Evolutionary conservation across 495 filamentous ascomycete species (phyloP), one percentile per base, ranked within the genome.

Genomic region (Hypoxylon perforatum): DNA sequence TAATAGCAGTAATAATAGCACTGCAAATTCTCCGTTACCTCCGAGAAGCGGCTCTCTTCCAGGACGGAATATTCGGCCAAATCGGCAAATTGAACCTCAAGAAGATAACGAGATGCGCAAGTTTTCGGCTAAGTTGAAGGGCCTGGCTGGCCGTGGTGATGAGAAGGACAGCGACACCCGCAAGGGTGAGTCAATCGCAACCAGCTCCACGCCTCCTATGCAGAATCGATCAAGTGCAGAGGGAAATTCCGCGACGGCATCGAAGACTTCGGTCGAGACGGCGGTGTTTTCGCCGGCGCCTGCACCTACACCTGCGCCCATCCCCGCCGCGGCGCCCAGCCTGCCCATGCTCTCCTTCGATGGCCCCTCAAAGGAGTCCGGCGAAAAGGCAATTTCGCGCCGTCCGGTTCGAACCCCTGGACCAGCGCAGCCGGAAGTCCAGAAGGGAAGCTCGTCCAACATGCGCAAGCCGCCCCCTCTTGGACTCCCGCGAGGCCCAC

Each of bases 41-140:
- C 72, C 69, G 11, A 70, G 72, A 56, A 70, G 49, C n/a, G 60
- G 47, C 4, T 72, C 69, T 0, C 62, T 74, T 14, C 69, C 65
- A 0, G 72, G 72, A 50, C 64, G 65, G 25, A 74, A 72, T 30
- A 60, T 72, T 54, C 69, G 69, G 42, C 72, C 72, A 30, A 38
- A 19, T 18, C 62, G 63, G 11, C 48, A 62, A 35, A 14, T 38
- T 19, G 63, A 72, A 53, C 39, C 65, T 4, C 36, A 64, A 33
- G 39, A 44, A 17, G 46, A 69, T 21, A 48, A 52, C 48, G 48
- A 72, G 51, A 72, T 70, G 71, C 61, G 58, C 45, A 71, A 71
- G 19, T 33, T 74, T 36, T 52, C 38, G n/a, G 49, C 61, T 2
- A 65, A 66, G 35, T 36, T 62, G 14, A 56, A 60, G 33, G 63